Base-by-base conservation (phyloP, 495 filamentous ascomycete species). In the Trichoderma virens region DNA sequence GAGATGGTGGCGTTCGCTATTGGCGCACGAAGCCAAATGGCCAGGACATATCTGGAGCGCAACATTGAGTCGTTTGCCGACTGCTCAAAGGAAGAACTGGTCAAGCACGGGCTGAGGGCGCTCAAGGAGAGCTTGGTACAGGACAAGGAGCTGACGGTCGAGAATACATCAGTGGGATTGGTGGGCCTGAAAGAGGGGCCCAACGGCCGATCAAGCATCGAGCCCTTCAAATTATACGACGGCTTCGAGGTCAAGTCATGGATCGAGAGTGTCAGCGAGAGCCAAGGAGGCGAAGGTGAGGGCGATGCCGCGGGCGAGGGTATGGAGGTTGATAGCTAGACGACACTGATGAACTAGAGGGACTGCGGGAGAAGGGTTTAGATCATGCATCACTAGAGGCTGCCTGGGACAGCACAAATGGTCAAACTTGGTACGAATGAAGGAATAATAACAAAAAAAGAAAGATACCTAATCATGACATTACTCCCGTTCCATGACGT, bases 1-100 rank as follows among this genome's bases (percentile, higher is more conserved):
- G 95, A 98, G 84, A 97, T 98, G 90, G 70, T 88, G 28, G 94
- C 94, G 9, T 95, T 91, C 71, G 92, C 92, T 31, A 98, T 98
- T 73, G 94, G 94, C 28, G 94, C 94, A 47, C 85, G 94, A 67
- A 93, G 89, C 68, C 94, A 98, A 81, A 97, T 96, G 89, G 95
- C 94, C 5, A 83, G 94, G 66, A 98, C 94, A 61, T 98, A 98
- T 77, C 77, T 98, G 61, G 94, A 98, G 82, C 82, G 91, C 75
- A 88, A 95, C 76, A 79, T 96, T 56, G 93, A 94, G 54, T 77
- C 86, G 70, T 97, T 98, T 75, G 77, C 80, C 67, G 82, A 82
- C 62, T 84, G 85, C 67, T 80, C 76, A 54, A 83, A 89, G 65
- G 93, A 97, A 70, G 91, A 96, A 78, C 80, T 98, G 69, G 85